A percentile compares a stretch with the other conserved stretches of the same genome.
These are phyloP conservation scores for Raphanus hybrid DNA, from an alignment of 441 rosid species.

Conservation along the genomic window DNA sequence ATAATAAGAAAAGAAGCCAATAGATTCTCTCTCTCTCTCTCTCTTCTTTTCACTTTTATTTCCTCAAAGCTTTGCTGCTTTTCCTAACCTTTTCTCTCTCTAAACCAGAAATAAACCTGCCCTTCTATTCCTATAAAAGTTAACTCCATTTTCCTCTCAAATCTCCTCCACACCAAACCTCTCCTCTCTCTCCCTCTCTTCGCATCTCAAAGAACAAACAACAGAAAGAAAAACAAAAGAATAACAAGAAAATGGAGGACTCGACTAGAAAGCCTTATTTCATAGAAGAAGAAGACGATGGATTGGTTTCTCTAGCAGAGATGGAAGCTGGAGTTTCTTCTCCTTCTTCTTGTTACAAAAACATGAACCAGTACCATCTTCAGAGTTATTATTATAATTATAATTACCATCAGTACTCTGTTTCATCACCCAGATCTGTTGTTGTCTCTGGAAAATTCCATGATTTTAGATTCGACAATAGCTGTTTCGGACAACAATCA, in stretches of 20 bases:
- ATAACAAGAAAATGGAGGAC: slow-evolving; percentile 21
- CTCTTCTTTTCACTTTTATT: background rate
- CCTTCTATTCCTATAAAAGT: slow-evolving; percentile 30
- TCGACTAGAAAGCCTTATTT: slow-evolving; percentile 28
- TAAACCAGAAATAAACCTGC: slow-evolving; percentile 20
- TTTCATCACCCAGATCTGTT: slow-evolving; percentile 36
- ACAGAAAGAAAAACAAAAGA: background rate
- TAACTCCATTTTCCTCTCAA: slow-evolving; percentile 19
- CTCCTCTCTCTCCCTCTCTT: slow-evolving; percentile 12
- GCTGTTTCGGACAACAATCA: slow-evolving; percentile 21
- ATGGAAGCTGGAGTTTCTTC: slow-evolving; percentile 35
- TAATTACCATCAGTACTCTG: slow-evolving; percentile 14
- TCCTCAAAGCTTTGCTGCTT: slow-evolving; percentile 32
- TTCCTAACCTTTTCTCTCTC: slow-evolving; percentile 30
- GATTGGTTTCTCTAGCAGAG: slow-evolving; percentile 17
- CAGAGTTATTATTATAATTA: slow-evolving; percentile 13
- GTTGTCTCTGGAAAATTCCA: slow-evolving; percentile 21
- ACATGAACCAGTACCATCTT: slow-evolving; percentile 11
- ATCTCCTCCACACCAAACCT: slow-evolving; percentile 30
- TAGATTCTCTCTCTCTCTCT: slow-evolving; percentile 40
- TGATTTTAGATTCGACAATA: slow-evolving; percentile 27
- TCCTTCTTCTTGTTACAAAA: slow-evolving; percentile 19
- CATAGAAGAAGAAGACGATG: slow-evolving; percentile 36
- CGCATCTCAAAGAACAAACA: background rate
- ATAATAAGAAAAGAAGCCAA: slow-evolving; percentile 24